phyloP scores from a whole-genome alignment of 306 rosid species.

The Ochetophila trinervis region DNA sequence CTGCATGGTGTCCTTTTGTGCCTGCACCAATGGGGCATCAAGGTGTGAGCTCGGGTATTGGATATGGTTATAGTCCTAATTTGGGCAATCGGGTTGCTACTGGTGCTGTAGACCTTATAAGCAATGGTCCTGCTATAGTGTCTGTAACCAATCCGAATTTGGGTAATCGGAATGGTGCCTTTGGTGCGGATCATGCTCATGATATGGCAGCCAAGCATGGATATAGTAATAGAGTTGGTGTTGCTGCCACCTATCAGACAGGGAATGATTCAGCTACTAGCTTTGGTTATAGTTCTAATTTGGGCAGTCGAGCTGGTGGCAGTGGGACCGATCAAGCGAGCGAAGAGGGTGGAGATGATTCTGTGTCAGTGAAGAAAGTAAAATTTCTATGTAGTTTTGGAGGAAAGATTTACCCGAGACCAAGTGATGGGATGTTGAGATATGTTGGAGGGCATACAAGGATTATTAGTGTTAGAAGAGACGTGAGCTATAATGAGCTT shows the following conservation, averaged over 20 bases:
- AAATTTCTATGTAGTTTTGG: slow-evolving; percentile 86
- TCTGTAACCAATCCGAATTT: slow-evolving; percentile 38
- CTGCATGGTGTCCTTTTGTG: slow-evolving; percentile 57
- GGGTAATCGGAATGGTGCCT: slow-evolving; percentile 37
- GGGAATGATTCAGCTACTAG: slow-evolving; percentile 33
- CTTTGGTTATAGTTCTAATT: slow-evolving; percentile 24
- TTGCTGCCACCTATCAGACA: slow-evolving; percentile 37
- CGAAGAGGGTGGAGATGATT: slow-evolving; percentile 69
- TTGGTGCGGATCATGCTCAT: slow-evolving; percentile 39
- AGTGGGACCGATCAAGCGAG: slow-evolving; percentile 41
- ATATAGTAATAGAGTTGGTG: slow-evolving; percentile 30
- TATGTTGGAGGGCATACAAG: slow-evolving; percentile 94
- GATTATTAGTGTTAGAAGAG: slow-evolving; percentile 71
- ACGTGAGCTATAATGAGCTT: slow-evolving; percentile 58
- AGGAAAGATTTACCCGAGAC: slow-evolving; percentile 84
- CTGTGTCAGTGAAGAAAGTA: slow-evolving; percentile 50
- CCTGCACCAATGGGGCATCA: slow-evolving; percentile 37
- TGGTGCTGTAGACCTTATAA: slow-evolving; percentile 47
- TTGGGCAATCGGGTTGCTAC: slow-evolving; percentile 36
- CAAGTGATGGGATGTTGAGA: slow-evolving; percentile 83
- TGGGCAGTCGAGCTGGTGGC: slow-evolving; percentile 32
- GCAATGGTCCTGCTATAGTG: slow-evolving; percentile 20
- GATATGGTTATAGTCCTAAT: slow-evolving; percentile 40
- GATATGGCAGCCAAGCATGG: slow-evolving; percentile 36
- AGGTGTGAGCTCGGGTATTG: slow-evolving; percentile 42